Evolutionary conservation across 2,329 filamentous ascomycete species (phyloP).

Genomic region (Paecilomyces formosus): DNA sequence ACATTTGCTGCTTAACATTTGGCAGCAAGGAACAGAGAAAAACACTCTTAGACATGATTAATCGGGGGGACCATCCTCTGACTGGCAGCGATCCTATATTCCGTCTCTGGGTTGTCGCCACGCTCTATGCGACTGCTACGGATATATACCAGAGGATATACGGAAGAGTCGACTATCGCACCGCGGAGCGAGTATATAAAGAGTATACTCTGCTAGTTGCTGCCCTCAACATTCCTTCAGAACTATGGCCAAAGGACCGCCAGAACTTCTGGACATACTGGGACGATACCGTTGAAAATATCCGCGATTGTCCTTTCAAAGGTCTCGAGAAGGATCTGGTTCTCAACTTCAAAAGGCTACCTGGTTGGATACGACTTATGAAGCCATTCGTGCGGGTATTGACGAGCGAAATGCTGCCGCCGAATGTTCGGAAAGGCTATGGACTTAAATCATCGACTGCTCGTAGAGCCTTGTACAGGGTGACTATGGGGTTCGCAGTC

Average conservation of each 20-base stretch:
- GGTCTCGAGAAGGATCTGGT: constrained; percentile 20
- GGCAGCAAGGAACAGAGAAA: constrained; percentile 22
- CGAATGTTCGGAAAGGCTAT: constrained; percentile 23
- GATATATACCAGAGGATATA: constrained; percentile 32
- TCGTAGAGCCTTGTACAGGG: constrained; percentile 20
- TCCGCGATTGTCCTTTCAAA: constrained; percentile 20
- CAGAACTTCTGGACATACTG: constrained; percentile 29
- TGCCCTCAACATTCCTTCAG: constrained; percentile 18
- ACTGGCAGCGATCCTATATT: constrained; percentile 12
- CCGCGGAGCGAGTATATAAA: constrained; percentile 21
- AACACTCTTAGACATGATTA: constrained; percentile 18
- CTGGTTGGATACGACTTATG: constrained; percentile 20
- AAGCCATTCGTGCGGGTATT: constrained; percentile 23
- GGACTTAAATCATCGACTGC: constrained; percentile 20
- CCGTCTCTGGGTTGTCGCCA: constrained; percentile 27
- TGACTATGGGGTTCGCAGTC: constrained; percentile 23
- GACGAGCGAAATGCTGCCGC: constrained; percentile 28
- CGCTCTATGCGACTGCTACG: constrained; percentile 27
- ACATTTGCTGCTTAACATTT: constrained; percentile 27
- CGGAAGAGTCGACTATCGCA: constrained; percentile 21
- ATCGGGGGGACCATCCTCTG: constrained; percentile 14
- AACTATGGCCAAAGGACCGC: constrained; percentile 22
- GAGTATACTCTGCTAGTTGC: constrained; percentile 23
- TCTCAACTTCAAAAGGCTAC: constrained; percentile 14
- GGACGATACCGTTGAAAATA: constrained; percentile 21